Evolutionary conservation across 805 yeast genomes (phyloP), one percentile per base, ranked within the genome.

Genomic region (Candida chilensis): DNA sequence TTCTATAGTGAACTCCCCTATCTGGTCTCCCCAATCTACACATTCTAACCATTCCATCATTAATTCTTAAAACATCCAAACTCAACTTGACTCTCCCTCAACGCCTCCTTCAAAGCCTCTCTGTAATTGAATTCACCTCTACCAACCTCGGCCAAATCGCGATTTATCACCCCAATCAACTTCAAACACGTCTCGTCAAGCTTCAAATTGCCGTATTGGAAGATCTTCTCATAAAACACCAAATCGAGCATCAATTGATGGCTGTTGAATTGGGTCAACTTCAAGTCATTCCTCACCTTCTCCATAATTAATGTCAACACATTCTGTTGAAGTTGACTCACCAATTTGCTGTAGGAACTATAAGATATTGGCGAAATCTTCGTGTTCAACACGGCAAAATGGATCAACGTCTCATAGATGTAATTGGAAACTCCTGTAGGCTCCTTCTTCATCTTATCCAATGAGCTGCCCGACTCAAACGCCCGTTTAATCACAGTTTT

Each of bases 361-460:
- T 8, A n/a, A 7, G 25, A 22, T 22, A 22, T 22, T 22, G 25
- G 25, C 12, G 25, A 7, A 11, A 22, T 7, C 13, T 22, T 22
- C 6, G 25, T 22, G 13, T 7, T n/a, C 13, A 22, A n/a, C 7
- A 7, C 13, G 6, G 28, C 16, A 6, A 26, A 26, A 26, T 26
- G 28, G 6, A 70, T 57, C 24, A 74, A 38, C 4, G 60, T 52
- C 35, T 73, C 74, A 31, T 70, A 67, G 3, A 74, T 49, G 42
- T 67, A 73, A 41, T 61, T 45, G 39, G 67, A 48, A 2, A 63
- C 65, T 33, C 64, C 60, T n/a, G 45, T 50, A 12, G 62, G 55
- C 16, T 41, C 44, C 13, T 7, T 22, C 6, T 22, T 22, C n/a
- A n/a, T n/a, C n/a, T n/a, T n/a, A n/a, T n/a, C n/a, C n/a, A n/a